Base-by-base conservation (phyloP, 192 early-diverging fungal genomes). In the Backusella macrospora region DNA sequence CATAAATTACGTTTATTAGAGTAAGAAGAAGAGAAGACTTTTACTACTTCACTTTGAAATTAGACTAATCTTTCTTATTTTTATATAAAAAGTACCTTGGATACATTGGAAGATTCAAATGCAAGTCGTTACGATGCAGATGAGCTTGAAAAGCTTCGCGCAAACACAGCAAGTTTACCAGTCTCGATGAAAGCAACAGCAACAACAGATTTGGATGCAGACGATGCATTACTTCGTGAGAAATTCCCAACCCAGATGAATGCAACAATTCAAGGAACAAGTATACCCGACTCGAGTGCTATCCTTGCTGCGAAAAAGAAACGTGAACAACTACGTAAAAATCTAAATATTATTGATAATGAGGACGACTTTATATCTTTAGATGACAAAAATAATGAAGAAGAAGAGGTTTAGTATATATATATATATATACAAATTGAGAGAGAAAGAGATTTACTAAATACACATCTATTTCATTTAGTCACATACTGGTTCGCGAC, bases 301-400 rank as follows among this genome's bases (percentile, higher is more conserved):
- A 87, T 89, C 62, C 78, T 82, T 64, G 79, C 84, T 0, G 87
- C 87, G 15, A 89, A 85, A 44, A 87, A 86, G 69, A 82, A 85
- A 65, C 73, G 86, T 34, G 86, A 87, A 44, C 82, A 83, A 62
- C 62, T 79, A 72, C 75, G 87, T 52, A 77, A 86, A 66, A 78
- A 81, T n/a, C 44, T 75, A 10, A 67, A 29, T 45, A 46, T 73
- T 2, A 62, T 62, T 29, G 80, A 77, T 26, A 39, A 76, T 12
- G 78, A 76, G n/a, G 55, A 75, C 4, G 80, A 71, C 15, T 82
- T 70, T 70, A 68, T 82, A 16, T 43, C 73, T n/a, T 40, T 82
- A 18, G 55, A 76, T 40, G 76, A 78, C 21, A 74, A 64, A 65
- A 44, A 66, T 37, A 34, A 55, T 8, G 59, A 40, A 40, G 71